These are phyloP conservation scores for Mucor lusitanicus DNA, from an alignment of 371 early-diverging fungal genomes.

Conservation along the genomic window DNA sequence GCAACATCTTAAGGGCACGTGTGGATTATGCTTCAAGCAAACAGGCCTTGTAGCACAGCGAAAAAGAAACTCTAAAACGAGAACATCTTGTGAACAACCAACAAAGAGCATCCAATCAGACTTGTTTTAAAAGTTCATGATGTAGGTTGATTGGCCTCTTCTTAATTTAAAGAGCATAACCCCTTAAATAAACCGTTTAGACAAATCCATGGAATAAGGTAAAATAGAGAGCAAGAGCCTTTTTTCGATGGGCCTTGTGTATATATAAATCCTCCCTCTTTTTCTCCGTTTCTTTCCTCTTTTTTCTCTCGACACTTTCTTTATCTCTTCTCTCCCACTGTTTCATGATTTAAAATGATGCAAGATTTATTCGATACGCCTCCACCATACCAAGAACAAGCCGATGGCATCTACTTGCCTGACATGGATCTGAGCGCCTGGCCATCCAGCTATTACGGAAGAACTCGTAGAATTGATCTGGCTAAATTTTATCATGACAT, in stretches of 20 bases:
- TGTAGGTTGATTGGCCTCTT: slow-evolving; percentile 11
- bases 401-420: neutral
- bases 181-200: neutral
- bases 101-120: slow-evolving; percentile 8
- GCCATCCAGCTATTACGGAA: slow-evolving; percentile 24
- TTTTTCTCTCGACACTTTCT: neutral
- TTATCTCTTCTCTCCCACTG: neutral
- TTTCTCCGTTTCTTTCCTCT: neutral
- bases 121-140: slow-evolving; percentile 11
- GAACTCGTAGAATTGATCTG: slow-evolving; percentile 20
- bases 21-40: neutral
- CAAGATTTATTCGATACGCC: slow-evolving; percentile 4
- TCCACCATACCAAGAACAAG: slow-evolving; percentile 11
- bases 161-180: neutral
- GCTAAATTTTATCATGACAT: slow-evolving; percentile 25
- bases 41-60: neutral
- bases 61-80: neutral
- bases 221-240: neutral
- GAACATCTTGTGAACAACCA: slow-evolving; percentile 1
- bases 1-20: neutral
- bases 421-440: slow-evolving; percentile 18
- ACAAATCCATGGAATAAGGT: neutral
- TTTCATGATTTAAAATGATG: neutral
- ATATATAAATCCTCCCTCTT: neutral
- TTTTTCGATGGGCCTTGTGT: neutral